Evolutionary conservation across 306 rosid species (phyloP).

Genomic region (Luffa aegyptiaca): DNA sequence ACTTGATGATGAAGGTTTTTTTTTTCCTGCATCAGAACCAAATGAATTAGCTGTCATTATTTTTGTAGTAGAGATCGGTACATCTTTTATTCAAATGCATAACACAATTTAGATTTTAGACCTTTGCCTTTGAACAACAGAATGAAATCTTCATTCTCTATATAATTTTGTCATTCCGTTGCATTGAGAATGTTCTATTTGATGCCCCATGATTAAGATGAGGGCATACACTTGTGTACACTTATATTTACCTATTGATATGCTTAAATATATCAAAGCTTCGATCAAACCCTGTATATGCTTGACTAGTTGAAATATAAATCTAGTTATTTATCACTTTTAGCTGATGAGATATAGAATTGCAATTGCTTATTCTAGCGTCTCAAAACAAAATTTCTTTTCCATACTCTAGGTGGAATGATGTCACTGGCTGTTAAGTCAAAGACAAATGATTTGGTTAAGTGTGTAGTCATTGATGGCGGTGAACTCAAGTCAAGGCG

Average conservation of each 20-base stretch:
- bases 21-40: not conserved
- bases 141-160: not conserved
- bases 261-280: not conserved
- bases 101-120: not conserved
- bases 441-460: constrained; percentile 61
- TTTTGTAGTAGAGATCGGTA: not conserved
- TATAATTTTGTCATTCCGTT: not conserved
- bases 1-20: not conserved
- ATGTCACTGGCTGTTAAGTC: constrained; percentile 83
- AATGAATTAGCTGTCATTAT: not conserved
- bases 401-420: constrained; percentile 68
- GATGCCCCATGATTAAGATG: not conserved
- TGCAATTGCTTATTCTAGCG: not conserved
- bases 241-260: not conserved
- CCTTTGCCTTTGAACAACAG: not conserved
- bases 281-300: not conserved
- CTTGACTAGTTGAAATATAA: not conserved
- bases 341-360: not conserved
- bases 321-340: not conserved
- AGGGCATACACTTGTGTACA: not conserved
- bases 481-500: constrained; percentile 96
- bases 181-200: not conserved
- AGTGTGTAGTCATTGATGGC: constrained; percentile 79
- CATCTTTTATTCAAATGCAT: not conserved
- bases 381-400: not conserved